A percentile compares a stretch with the other conserved stretches of the same genome.
Evolutionary conservation across 1,284 basidiomycete genomes (phyloP).

Genomic region (Pseudozyma flocculosa): DNA sequence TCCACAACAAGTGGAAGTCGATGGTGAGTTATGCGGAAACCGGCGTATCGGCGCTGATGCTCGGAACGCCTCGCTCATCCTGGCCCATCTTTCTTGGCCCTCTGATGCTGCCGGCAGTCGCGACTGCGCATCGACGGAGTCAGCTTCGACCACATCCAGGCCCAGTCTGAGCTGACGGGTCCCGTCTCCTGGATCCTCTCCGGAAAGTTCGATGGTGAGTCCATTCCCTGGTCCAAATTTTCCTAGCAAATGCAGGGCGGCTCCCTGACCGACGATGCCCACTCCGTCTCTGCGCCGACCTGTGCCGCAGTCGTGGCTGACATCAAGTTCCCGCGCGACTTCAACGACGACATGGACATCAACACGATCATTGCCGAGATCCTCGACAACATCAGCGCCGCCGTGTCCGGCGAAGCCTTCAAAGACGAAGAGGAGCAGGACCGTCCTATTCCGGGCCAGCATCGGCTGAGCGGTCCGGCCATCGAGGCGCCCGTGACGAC

Average conservation of each 20-base stretch:
- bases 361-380: slow-evolving; percentile 82
- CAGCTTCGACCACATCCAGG: slow-evolving; percentile 92
- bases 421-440: slow-evolving; percentile 26
- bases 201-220: slow-evolving; percentile 76
- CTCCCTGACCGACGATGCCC: no score
- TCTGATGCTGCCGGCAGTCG: slow-evolving; percentile 61
- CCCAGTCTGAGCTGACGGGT: slow-evolving; percentile 70
- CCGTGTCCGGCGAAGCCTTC: slow-evolving; percentile 35
- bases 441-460: slow-evolving; percentile 80
- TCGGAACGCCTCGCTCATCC: no score
- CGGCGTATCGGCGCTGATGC: not conserved
- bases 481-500: slow-evolving; percentile 69
- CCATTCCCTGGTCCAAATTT: not conserved
- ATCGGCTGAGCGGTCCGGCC: slow-evolving; percentile 81
- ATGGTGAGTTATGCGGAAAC: slow-evolving; percentile 80
- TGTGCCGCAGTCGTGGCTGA: slow-evolving; percentile 74
- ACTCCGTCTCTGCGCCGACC: not conserved
- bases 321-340: slow-evolving; percentile 90
- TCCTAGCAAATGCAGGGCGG: no score
- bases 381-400: slow-evolving; percentile 71
- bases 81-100: no score
- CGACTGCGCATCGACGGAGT: slow-evolving; percentile 95
- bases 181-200: slow-evolving; percentile 96
- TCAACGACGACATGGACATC: slow-evolving; percentile 72
- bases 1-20: slow-evolving; percentile 71